Base-by-base conservation (phyloP, 2,329 filamentous ascomycete species). In the Fusarium nanum region DNA sequence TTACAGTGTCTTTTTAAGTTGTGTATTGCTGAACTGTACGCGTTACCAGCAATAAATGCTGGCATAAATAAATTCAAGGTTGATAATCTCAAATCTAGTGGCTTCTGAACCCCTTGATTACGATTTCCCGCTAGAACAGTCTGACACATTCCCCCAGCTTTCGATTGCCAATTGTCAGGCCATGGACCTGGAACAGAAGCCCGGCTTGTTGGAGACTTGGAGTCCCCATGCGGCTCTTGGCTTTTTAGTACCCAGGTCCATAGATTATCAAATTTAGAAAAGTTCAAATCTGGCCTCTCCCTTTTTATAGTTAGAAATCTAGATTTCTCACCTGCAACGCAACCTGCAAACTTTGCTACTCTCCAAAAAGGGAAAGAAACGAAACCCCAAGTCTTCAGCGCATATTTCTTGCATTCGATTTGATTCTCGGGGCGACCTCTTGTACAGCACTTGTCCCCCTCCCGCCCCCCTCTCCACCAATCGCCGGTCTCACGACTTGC, bases 131-230 rank as follows among this genome's bases (percentile, higher is more conserved):
- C 68, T 70, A 71, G 67, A 71, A 71, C 63, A 50, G 55, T 57
- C 68, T 68, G 68, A 64, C 68, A 56, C 56, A 68, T 69, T 71
- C 68, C 68, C 68, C 68, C 60, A 68, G 64, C 53, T 71, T 71
- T 71, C 60, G 20, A 71, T 69, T 71, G 60, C 46, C 47, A 69
- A 69, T 69, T 67, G 60, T 71, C 68, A 71, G 68, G 68, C 53
- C 68, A 71, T 71, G 68, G 56, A 62, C 68, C 64, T 66, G 68
- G 68, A 64, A 53, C 32, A 53, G 47, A 71, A 57, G 64, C 42
- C 54, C 28, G 28, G 28, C 28, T 56, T 54, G 58, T 56, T 49
- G 56, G 59, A 61, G 52, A 25, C 64, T 56, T 45, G 56, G 59
- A 61, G 52, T 25, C 64, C 22, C 68, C 64, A 50, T 69, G 68